Evolutionary conservation across 2,329 filamentous ascomycete genomes (phyloP).

Genomic region (Ophiostoma perfectum): DNA sequence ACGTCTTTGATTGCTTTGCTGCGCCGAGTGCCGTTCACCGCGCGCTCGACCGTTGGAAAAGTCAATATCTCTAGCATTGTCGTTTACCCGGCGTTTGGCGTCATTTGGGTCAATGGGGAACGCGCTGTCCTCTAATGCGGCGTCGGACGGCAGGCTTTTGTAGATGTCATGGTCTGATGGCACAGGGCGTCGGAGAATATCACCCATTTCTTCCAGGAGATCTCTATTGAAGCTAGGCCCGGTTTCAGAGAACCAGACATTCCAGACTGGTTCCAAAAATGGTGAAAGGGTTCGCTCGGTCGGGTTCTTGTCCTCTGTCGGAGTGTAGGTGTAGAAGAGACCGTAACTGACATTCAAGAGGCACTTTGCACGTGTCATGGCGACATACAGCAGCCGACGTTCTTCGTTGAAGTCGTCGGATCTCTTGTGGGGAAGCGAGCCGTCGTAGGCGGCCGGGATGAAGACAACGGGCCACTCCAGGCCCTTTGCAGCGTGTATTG

Average conservation of each 20-base stretch:
- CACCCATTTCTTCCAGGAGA: constrained; percentile 61
- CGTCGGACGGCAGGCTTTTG: constrained; percentile 48
- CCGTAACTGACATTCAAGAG: constrained; percentile 83
- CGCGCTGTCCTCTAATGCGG: constrained; percentile 58
- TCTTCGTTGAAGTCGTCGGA: constrained; percentile 86
- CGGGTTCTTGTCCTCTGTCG: neutral
- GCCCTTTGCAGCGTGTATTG: constrained; percentile 92
- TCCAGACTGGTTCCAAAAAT: constrained; percentile 60
- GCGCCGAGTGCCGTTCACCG: neutral
- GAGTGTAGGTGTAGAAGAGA: constrained; percentile 54
- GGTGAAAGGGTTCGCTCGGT: constrained; percentile 51
- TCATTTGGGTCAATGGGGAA: constrained; percentile 59
- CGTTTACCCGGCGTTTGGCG: constrained; percentile 8
- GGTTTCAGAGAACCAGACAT: constrained; percentile 46
- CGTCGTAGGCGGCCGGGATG: constrained; percentile 81
- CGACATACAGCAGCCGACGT: constrained; percentile 82
- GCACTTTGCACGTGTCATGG: constrained; percentile 88
- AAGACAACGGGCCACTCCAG: constrained; percentile 96
- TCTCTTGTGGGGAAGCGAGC: constrained; percentile 82
- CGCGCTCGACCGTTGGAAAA: neutral
- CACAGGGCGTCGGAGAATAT: constrained; percentile 60
- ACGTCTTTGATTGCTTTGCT: constrained; percentile 30
- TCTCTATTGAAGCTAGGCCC: constrained; percentile 65
- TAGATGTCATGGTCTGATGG: constrained; percentile 54
- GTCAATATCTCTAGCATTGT: constrained; percentile 20